Evolutionary conservation across 139 green algal species (phyloP).

Genomic region (Chlorella vulgaris): DNA sequence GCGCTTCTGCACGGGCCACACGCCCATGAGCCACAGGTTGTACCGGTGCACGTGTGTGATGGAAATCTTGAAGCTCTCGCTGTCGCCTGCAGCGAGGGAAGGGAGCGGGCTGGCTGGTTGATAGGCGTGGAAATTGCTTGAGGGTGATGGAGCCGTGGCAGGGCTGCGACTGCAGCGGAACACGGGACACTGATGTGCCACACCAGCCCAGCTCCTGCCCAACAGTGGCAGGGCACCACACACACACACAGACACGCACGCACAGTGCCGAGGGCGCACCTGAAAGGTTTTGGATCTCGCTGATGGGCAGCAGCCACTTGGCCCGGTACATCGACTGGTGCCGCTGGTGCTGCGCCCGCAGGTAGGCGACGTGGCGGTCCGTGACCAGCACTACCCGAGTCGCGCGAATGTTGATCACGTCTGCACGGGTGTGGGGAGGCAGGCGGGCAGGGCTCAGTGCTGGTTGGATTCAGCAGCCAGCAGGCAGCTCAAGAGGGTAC

Average conservation of each 20-base stretch:
- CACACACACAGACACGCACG: too few relatives aligned
- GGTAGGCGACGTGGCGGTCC: slow-evolving; percentile 71
- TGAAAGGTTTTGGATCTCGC: slow-evolving; percentile 56
- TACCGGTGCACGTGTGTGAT: slow-evolving; percentile 53
- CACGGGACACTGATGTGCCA: too few relatives aligned
- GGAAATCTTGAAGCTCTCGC: slow-evolving; percentile 53
- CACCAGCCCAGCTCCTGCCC: too few relatives aligned
- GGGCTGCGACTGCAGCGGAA: too few relatives aligned
- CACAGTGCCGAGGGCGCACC: slow-evolving; percentile 34
- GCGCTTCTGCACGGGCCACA: slow-evolving; percentile 51
- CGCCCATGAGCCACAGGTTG: slow-evolving; percentile 48
- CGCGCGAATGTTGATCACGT: slow-evolving; percentile 69
- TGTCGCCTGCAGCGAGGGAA: slow-evolving; percentile 41
- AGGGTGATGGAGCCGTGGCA: too few relatives aligned
- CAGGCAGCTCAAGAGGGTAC: too few relatives aligned
- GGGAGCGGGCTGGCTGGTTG: neutral
- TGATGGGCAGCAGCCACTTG: slow-evolving; percentile 55
- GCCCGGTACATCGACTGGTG: slow-evolving; percentile 51
- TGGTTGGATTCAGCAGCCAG: too few relatives aligned
- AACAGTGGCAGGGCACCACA: too few relatives aligned
- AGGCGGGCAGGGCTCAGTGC: neutral
- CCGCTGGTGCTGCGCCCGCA: slow-evolving; percentile 41
- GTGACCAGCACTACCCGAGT: slow-evolving; percentile 79
- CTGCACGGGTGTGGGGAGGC: slow-evolving; percentile 9
- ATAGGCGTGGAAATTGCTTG: too few relatives aligned